phyloP scores from a whole-genome alignment of 306 rosid species.

The Lagenaria siceraria region DNA sequence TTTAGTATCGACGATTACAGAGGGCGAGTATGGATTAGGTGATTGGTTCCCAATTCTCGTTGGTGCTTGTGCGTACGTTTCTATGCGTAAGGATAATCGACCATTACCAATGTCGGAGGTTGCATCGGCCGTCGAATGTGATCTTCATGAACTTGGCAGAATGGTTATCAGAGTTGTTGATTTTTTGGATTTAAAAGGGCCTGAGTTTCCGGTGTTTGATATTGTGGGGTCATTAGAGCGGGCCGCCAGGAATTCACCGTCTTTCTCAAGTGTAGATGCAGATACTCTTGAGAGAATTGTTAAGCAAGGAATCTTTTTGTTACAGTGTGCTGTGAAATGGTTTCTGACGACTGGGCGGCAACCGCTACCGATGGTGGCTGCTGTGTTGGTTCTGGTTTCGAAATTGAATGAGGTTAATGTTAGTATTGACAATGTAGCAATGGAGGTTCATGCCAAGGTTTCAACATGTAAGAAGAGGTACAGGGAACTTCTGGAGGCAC shows the following conservation, averaged over 20 bases:
- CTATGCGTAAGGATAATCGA: slow-evolving; percentile 37
- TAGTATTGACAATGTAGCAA: slow-evolving; percentile 37
- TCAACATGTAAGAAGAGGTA: slow-evolving; percentile 49
- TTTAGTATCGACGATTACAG: slow-evolving; percentile 40
- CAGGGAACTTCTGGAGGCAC: slow-evolving; percentile 45
- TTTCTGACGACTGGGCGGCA: slow-evolving; percentile 58
- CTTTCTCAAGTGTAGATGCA: slow-evolving; percentile 12
- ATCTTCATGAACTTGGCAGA: slow-evolving; percentile 42
- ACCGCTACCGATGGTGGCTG: slow-evolving; percentile 67
- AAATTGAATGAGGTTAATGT: slow-evolving; percentile 42
- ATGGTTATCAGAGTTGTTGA: slow-evolving; percentile 50
- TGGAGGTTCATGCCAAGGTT: slow-evolving; percentile 38
- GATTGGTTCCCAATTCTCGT: slow-evolving; percentile 48
- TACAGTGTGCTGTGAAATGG: slow-evolving; percentile 68
- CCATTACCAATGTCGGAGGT: slow-evolving; percentile 52
- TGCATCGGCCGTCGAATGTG: slow-evolving; percentile 28
- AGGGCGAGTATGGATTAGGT: slow-evolving; percentile 58
- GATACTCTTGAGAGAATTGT: slow-evolving; percentile 27
- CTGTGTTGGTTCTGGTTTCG: slow-evolving; percentile 48
- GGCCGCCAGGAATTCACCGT: slow-evolving; percentile 20
- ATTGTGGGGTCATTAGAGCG: slow-evolving; percentile 40
- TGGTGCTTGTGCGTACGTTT: slow-evolving; percentile 58
- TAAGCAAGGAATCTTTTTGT: slow-evolving; percentile 53
- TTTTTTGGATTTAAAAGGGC: slow-evolving; percentile 28
- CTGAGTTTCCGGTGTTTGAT: slow-evolving; percentile 45